phyloP scores from a whole-genome alignment of 306 rosid genomes.

The Alnus glutinosa region DNA sequence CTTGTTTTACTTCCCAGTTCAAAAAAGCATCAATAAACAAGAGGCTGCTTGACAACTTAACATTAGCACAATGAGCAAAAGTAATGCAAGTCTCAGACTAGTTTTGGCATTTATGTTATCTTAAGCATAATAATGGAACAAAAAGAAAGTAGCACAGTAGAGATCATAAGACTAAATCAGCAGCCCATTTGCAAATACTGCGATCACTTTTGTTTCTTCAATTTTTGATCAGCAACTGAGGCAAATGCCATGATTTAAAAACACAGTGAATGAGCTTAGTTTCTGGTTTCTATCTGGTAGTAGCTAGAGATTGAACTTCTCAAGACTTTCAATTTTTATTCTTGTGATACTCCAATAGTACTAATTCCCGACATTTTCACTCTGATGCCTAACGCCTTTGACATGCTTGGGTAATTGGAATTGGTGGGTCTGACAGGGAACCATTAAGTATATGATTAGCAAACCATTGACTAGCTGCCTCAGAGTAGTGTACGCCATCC shows the following conservation, averaged over 20 bases:
- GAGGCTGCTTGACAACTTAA: not conserved
- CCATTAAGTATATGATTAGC: slow-evolving; percentile 69
- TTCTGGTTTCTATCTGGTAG: not conserved
- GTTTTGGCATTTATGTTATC: not conserved
- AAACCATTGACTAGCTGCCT: slow-evolving; percentile 82
- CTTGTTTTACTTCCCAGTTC: not conserved
- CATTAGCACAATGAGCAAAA: not conserved
- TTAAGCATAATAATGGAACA: not conserved
- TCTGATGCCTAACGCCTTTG: slow-evolving; percentile 30
- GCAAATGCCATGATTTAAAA: not conserved
- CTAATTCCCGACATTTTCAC: not conserved
- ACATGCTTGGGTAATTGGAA: slow-evolving; percentile 74
- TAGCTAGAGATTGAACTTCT: not conserved
- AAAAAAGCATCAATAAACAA: not conserved
- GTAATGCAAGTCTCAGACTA: not conserved
- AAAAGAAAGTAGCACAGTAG: not conserved
- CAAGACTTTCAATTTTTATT: not conserved
- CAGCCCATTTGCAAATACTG: not conserved
- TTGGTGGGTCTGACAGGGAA: slow-evolving; percentile 57
- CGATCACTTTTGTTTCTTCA: not conserved
- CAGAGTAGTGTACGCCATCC: slow-evolving; percentile 93
- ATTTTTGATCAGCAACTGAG: not conserved
- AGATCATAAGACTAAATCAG: not conserved
- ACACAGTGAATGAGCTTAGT: not conserved
- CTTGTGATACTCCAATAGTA: not conserved